Conservation (phyloP, 768 basidiomycete genomes). For the Butyriboletus loyo region DNA sequence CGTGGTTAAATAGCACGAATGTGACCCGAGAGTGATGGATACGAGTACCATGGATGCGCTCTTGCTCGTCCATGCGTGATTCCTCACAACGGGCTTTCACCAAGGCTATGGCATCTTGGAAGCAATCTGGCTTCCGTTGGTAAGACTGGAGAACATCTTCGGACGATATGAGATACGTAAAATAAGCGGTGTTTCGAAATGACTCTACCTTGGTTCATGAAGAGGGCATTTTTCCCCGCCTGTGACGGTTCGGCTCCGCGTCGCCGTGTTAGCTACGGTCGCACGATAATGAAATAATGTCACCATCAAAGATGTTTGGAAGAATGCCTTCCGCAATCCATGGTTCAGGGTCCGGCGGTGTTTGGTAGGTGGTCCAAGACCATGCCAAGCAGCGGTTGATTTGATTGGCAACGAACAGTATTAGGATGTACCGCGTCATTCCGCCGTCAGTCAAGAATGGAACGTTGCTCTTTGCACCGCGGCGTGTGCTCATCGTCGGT, state of each 20-base stretch:
- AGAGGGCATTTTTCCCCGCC: constrained; percentile 15
- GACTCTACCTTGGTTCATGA: constrained; percentile 17
- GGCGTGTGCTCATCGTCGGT: background rate
- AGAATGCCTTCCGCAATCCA: background rate
- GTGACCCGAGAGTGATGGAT: background rate
- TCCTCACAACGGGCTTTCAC: constrained; percentile 52
- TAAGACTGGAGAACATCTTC: constrained; percentile 44
- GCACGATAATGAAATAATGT: constrained; percentile 8
- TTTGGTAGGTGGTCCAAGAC: constrained; percentile 29
- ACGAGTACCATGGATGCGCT: constrained; percentile 54
- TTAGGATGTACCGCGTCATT: constrained; percentile 3
- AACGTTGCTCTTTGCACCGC: background rate
- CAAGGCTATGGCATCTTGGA: constrained; percentile 47
- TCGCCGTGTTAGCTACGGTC: constrained; percentile 9
- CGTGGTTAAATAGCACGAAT: constrained; percentile 8
- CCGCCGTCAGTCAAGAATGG: background rate
- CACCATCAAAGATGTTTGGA: constrained; percentile 23
- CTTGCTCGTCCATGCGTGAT: constrained; percentile 57
- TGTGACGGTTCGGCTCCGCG: constrained; percentile 20
- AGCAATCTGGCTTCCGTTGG: constrained; percentile 57
- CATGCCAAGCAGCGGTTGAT: constrained; percentile 20
- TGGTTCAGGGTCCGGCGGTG: constrained; percentile 14
- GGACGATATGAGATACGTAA: constrained; percentile 7
- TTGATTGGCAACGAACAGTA: constrained; percentile 14
- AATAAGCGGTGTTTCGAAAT: constrained; percentile 4